Evolutionary conservation across 2,329 filamentous ascomycete genomes (phyloP).

Genomic region (Curvularia verruculosa): DNA sequence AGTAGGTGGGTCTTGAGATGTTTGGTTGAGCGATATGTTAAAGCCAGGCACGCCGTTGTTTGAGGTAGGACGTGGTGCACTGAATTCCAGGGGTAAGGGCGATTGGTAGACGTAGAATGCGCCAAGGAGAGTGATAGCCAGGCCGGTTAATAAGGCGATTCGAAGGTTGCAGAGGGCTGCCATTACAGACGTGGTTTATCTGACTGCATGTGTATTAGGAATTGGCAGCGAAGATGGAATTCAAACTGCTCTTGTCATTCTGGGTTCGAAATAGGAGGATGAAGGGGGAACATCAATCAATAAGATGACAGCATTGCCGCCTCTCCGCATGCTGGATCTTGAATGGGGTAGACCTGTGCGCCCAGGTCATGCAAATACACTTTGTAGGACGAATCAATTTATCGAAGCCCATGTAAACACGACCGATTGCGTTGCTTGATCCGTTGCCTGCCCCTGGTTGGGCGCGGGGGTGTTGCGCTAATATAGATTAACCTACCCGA

Average conservation of each 20-base stretch:
- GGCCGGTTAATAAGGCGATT: conserved; percentile 32
- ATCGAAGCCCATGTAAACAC: not conserved
- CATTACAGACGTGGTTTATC: conserved; percentile 12
- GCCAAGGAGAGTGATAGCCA: conserved; percentile 36
- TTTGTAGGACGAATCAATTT: conserved; percentile 7
- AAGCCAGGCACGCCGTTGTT: conserved; percentile 33
- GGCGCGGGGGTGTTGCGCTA: conserved; percentile 6
- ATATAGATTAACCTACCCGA: not conserved
- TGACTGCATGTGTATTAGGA: not conserved
- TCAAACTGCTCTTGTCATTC: not conserved
- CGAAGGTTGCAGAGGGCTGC: conserved; percentile 35
- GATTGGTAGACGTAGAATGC: conserved; percentile 38
- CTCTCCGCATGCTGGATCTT: not conserved
- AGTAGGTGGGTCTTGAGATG: conserved; percentile 37
- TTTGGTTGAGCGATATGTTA: conserved; percentile 38
- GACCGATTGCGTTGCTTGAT: conserved; percentile 2
- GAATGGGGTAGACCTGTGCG: not conserved
- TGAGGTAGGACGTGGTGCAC: conserved; percentile 26
- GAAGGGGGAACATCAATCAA: not conserved
- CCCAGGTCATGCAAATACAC: not conserved
- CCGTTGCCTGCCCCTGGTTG: conserved; percentile 7
- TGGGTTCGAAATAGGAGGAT: not conserved
- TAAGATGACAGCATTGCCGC: not conserved
- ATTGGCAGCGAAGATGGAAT: not conserved
- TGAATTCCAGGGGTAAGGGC: conserved; percentile 27